Evolutionary conservation across 129 eudicot genomes (phyloP), one percentile per base, ranked within the genome.

Genomic region (Flaveria linearis): DNA sequence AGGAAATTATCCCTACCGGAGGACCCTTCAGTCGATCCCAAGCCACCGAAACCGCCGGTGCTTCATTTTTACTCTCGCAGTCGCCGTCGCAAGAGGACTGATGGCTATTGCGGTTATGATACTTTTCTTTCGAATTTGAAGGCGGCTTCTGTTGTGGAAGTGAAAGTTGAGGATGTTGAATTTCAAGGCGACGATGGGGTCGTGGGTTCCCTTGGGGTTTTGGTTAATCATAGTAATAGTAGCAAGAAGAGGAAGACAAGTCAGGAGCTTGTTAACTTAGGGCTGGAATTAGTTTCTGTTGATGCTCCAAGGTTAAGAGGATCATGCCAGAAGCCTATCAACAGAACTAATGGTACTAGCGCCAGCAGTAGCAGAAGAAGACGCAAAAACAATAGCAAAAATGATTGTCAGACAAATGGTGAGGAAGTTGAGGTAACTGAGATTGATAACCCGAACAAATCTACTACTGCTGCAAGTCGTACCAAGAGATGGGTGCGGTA

Each of bases 401-500:
- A 9, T 46, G 28, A 0, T 52, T 53, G 26, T 33, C 49, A 52
- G 75, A 56, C 49, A 20, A 64, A 43, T 4, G 64, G 80, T 39
- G 71, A 76, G 52, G 80, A 47, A 56, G 63, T 71, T 71, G 69
- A 80, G 68, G 69, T 60, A 17, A 49, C 39, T 51, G 83, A 33
- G 58, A 26, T 7, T 61, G 85, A 68, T 23, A 73, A 49, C 76
- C 45, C 72, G 16, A 25, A 68, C 77, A 72, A 78, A 53, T 73
- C 83, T 63, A 9, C 80, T 16, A 58, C 76, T 9, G 82, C 77
- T 49, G 87, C 83, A 10, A 50, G 55, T 52, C 78, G 80, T 68
- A 80, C 83, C 14, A 87, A 87, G 80, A 85, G 85, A 83, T 93
- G 98, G 98, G 86, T 80, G 69, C 46, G 89, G 98, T 90, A 86